These are phyloP conservation scores for Wickerhamiella kazuoi DNA, from an alignment of 805 yeast genomes.

Conservation along the genomic window DNA sequence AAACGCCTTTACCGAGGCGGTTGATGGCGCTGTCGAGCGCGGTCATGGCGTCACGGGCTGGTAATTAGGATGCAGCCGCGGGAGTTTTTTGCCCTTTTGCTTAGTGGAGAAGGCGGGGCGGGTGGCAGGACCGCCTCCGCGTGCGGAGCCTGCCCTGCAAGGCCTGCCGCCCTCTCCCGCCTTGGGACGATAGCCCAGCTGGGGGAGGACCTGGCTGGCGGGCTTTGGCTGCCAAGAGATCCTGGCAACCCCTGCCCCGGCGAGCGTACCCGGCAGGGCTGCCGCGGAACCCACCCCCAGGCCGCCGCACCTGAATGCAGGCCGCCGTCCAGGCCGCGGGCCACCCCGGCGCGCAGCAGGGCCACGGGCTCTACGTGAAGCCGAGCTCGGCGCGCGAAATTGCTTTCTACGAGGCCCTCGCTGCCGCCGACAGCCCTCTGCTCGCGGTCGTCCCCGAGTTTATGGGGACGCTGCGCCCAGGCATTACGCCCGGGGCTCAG, in stretches of 20 bases:
- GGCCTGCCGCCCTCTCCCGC: too few relatives aligned
- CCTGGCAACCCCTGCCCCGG: too few relatives aligned
- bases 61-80: background rate
- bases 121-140: background rate
- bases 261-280: too few relatives aligned
- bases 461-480: conserved; percentile 37
- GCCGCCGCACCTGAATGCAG: conserved; percentile 1
- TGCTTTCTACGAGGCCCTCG: conserved; percentile 44
- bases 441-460: conserved; percentile 33
- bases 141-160: too few relatives aligned
- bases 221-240: too few relatives aligned
- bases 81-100: background rate
- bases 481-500: background rate
- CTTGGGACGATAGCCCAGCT: too few relatives aligned
- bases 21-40: conserved; percentile 5
- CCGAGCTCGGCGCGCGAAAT: conserved; percentile 47
- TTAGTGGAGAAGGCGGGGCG: background rate
- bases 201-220: too few relatives aligned
- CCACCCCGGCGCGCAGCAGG: conserved; percentile 58
- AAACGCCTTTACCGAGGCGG: conserved; percentile 9
- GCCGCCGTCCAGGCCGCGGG: conserved; percentile 71
- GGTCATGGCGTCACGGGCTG: conserved; percentile 3
- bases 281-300: too few relatives aligned
- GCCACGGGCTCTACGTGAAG: conserved; percentile 59
- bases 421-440: conserved; percentile 11